Base-by-base conservation (phyloP, 2,329 filamentous ascomycete species). In the Cadophora gregata region DNA sequence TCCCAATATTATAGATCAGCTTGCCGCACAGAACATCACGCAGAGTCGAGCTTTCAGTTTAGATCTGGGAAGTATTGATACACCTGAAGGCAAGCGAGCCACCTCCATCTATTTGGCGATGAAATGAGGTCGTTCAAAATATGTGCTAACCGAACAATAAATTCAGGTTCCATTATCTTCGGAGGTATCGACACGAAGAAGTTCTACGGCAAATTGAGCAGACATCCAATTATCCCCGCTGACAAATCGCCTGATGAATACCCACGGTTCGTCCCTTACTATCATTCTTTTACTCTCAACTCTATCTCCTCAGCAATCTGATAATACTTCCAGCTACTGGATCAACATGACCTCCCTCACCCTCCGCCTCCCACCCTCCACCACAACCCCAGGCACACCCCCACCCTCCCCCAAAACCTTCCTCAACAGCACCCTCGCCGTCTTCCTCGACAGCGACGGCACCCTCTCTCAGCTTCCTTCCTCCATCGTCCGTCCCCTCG, bases 161-260 rank as follows among this genome's bases (percentile, higher is more conserved):
- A 38, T 42, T 2, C 38, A 68, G 71, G 71, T 10, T 63, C 71
- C 1, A 65, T 73, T 16, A 70, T 72, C 21, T 73, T 71, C 27
- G 71, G 71, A 6, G 70, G 71, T 24, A 69, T 73, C 21, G 71
- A 73, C 45, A 69, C 68, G 0, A 68, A 50, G 50, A 73, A 70
- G 55, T 73, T 67, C 45, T 64, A 50, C 12, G 70, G 71, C 3
- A 48, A 47, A 10, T 59, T 73, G 4, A 65, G 64, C 14, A 71
- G 67, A 38, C 51, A 45, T 55, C 60, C 69, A 3, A 71, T 72
- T 5, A 66, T 72, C n/a, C 67, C 67, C 2, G 47, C 62, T 14
- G 36, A 21, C 0, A 8, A 63, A 56, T 58, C 66, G 1, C 66
- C 66, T 31, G 68, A 71, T 60, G 25, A 42, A 27, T 59, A 38